Conservation (phyloP, 2,329 filamentous ascomycete species). For the Epichloe elymi region DNA sequence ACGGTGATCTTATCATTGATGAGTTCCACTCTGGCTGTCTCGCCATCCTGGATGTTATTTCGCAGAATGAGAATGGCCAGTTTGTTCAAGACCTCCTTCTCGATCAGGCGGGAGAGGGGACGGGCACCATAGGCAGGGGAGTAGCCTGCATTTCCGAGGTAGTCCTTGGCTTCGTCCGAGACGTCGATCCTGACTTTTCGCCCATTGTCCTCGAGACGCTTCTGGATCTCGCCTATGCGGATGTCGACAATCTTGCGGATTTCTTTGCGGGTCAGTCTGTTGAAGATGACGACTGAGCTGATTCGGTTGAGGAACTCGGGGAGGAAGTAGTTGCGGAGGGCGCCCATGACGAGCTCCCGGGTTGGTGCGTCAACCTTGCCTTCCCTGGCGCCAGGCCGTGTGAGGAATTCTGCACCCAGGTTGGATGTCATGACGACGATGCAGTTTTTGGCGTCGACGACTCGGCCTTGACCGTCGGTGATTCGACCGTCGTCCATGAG, state of each 20-base stretch:
- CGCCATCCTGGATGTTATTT: conserved; percentile 73
- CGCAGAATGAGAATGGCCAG: conserved; percentile 84
- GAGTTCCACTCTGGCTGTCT: conserved; percentile 66
- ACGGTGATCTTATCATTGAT: conserved; percentile 70
- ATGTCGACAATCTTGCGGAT: conserved; percentile 95
- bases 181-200: conserved; percentile 79
- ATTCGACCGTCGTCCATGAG: conserved; percentile 99
- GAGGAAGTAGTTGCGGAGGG: conserved; percentile 89
- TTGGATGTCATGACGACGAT: conserved; percentile 99
- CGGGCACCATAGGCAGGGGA: conserved; percentile 90
- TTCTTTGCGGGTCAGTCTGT: conserved; percentile 77
- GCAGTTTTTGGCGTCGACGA: conserved; percentile 93
- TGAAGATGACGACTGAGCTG: conserved; percentile 94
- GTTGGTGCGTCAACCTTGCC: conserved; percentile 79
- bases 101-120: conserved; percentile 77
- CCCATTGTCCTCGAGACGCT: conserved; percentile 71
- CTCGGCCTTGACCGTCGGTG: conserved; percentile 90
- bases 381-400: conserved; percentile 62
- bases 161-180: conserved; percentile 77
- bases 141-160: conserved; percentile 82
- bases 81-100: conserved; percentile 92
- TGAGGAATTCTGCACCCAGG: conserved; percentile 85
- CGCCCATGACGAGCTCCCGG: conserved; percentile 77
- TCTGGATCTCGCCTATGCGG: conserved; percentile 77
- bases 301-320: conserved; percentile 99